Evolutionary conservation across 495 filamentous ascomycete species (phyloP), one percentile per base, ranked within the genome.

Genomic region (Penicillium diatomitis): DNA sequence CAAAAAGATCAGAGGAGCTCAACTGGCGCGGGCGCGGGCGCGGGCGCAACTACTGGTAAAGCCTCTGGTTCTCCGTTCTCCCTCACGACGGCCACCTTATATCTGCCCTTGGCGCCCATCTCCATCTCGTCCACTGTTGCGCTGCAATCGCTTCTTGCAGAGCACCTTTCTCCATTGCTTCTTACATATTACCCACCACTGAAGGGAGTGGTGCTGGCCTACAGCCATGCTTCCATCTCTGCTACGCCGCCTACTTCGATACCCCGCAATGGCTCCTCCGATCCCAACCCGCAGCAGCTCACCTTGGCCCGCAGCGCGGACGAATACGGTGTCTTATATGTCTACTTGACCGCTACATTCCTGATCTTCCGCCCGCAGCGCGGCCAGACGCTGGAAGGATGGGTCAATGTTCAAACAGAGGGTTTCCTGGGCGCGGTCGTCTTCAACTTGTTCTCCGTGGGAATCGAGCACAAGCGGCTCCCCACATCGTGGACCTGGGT

Each of bases 271-370:
- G 54, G 54, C n/a, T 56, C 55, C n/a, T 51, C 60, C 42, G 58
- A 66, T 30, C 56, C 54, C 5, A 70, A 66, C 41, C 65, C 66
- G 7, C 60, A 70, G 52, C 70, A 62, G 28, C 52, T 74, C 35
- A 75, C 79, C 3, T 67, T 82, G 28, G 73, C 78, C 7, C 69
- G 71, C 47, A 70, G 72, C 3, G 71, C 82, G 32, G 76, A 85
- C 63, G 84, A 86, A 64, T 86, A 86, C 65, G 81, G 80, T 1
- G 78, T 77, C 12, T 73, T 73, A 40, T 86, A 78, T 57, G 70
- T 85, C 32, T 90, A 87, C 75, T 69, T 86, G 4, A 87, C 82
- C 0, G 85, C 83, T 0, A 83, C 84, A 11, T 87, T 90, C 65
- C 63, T 88, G 12, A 64, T 89, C 32, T 84, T 87, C 62, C 72